Base-by-base conservation (phyloP, 2,329 filamentous ascomycete genomes). In the Tolypocladium inflatum region DNA sequence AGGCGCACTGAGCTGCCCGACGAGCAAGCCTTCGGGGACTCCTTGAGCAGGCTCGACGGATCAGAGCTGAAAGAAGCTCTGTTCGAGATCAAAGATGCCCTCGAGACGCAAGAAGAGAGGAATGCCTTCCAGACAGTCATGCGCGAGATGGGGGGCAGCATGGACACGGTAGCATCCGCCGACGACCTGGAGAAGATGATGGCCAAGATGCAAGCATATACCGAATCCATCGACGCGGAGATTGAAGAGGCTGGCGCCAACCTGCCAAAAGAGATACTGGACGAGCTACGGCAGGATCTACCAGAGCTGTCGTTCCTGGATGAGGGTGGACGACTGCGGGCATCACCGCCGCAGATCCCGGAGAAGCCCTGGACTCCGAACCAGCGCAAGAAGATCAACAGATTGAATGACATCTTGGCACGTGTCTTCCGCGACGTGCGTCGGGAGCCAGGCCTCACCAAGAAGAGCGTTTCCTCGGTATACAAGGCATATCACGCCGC, bases 401-500 rank as follows among this genome's bases (percentile, higher is more conserved):
- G 67, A 35, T 64, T 77, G 35, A 77, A 77, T 58, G 50, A 62
- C 0, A 57, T 64, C 4, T 59, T 77, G 6, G 61, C 64, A 0
- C 65, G 65, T 10, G 66, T 70, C 13, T 64, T 63, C 11, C 66
- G 65, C 33, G 63, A 73, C 30, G 56, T 69, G 48, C 64, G 65
- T n/a, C 65, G 67, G 23, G 64, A 64, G 9, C 39, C 62, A 8
- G 66, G 65, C 8, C 55, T 72, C 10, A 69, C 66, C n/a, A 64
- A 65, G 41, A 74, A 69, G 61, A 72, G 71, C 4, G 69, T 78
- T 23, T 68, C 67, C 33, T 67, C 70, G 1, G 70, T 76, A 5
- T 85, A 81, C 76, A 78, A 76, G 60, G 71, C 72, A 13, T 85
- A 85, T 64, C 74, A 76, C 53, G 70, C 72, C 0, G 77, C 78